phyloP scores from a whole-genome alignment of 345 rosid species.

The Raphanus raphanistrum region DNA sequence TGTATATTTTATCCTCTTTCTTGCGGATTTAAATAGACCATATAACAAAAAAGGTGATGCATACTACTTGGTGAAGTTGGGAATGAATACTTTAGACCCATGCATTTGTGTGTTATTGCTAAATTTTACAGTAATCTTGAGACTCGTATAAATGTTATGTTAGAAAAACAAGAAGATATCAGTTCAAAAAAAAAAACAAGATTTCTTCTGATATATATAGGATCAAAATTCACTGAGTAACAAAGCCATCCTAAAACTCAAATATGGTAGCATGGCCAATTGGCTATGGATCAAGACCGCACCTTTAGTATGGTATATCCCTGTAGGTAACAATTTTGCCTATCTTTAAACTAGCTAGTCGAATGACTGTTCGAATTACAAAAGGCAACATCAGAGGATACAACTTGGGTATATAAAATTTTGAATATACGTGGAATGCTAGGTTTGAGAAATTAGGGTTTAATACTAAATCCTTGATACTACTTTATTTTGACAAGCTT shows the following conservation, averaged over 20 bases:
- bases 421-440: slow-evolving; percentile 12
- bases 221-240: background rate
- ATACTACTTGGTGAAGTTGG: background rate
- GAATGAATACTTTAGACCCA: background rate
- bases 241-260: background rate
- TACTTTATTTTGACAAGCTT: background rate
- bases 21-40: background rate
- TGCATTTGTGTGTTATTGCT: no score
- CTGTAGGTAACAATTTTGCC: background rate
- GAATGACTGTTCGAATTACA: background rate
- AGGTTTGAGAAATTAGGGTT: background rate
- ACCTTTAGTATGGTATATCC: background rate
- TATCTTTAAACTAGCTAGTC: background rate
- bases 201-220: background rate
- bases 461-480: background rate
- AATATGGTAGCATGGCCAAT: background rate
- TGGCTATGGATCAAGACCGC: background rate
- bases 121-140: no score
- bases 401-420: background rate
- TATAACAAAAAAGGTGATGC: background rate
- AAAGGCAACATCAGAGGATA: background rate
- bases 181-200: no score
- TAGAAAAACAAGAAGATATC: no score
- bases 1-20: background rate
- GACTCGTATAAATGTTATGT: no score